phyloP scores from a whole-genome alignment of 805 yeast species.

The Saccharomycopsis sp. region DNA sequence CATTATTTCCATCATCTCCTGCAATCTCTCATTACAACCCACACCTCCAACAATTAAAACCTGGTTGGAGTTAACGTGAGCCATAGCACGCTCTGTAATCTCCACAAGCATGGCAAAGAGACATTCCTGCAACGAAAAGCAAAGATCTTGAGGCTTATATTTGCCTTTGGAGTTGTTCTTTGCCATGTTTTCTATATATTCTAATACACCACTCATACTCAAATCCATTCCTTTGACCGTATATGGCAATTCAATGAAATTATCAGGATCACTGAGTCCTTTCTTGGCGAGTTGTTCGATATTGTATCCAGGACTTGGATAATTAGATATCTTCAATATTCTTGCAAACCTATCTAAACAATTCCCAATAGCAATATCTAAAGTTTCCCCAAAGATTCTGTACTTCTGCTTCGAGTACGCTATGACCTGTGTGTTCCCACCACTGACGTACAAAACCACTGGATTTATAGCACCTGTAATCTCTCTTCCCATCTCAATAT shows the following conservation, averaged over 20 bases:
- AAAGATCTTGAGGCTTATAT: slow-evolving; percentile 78
- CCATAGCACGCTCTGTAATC: slow-evolving; percentile 97
- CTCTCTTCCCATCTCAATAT: slow-evolving; percentile 98
- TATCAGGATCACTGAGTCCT: slow-evolving; percentile 36
- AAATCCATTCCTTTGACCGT: slow-evolving; percentile 99
- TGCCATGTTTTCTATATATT: slow-evolving; percentile 75
- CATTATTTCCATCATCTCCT: slow-evolving; percentile 96
- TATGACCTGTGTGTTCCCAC: slow-evolving; percentile 97
- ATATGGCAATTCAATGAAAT: slow-evolving; percentile 73
- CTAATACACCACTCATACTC: slow-evolving; percentile 93
- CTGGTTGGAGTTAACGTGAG: slow-evolving; percentile 84
- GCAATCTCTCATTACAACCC: slow-evolving; percentile 89
- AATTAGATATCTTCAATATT: slow-evolving; percentile 78
- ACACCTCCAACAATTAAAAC: slow-evolving; percentile 97
- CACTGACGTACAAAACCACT: slow-evolving; percentile 93
- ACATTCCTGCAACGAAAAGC: slow-evolving; percentile 89
- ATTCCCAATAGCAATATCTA: slow-evolving; percentile 94
- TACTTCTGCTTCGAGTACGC: slow-evolving; percentile 92
- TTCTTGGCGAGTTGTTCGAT: slow-evolving; percentile 88
- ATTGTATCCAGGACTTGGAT: slow-evolving; percentile 96
- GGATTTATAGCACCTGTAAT: slow-evolving; percentile 98
- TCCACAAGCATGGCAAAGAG: slow-evolving; percentile 95
- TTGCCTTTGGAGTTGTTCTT: slow-evolving; percentile 36
- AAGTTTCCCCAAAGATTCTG: slow-evolving; percentile 97
- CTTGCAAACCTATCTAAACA: slow-evolving; percentile 95